Evolutionary conservation across 768 basidiomycete genomes (phyloP), one percentile per base, ranked within the genome.

Genomic region (Leucogyrophana mollusca): DNA sequence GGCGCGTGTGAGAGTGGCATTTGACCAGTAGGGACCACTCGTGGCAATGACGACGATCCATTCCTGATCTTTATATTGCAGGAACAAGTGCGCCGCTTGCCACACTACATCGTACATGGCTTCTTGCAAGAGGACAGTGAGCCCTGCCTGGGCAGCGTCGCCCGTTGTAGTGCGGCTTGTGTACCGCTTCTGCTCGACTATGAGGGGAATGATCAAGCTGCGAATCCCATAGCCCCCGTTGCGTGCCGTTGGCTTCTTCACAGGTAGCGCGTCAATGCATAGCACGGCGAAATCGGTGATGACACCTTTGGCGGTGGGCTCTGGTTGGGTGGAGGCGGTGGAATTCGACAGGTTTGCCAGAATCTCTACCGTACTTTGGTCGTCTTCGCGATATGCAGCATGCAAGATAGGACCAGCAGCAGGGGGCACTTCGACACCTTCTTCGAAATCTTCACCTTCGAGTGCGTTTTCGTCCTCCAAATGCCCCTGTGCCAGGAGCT

Each of bases 31-130:
- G 1, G 25, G 46, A 24, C 46, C 46, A 17, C 14, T 5, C 3
- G 46, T 38, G 1, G 39, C 46, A 13, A 47, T 40, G 13, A 6
- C 46, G 25, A 40, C 13, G 14, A 47, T 21, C 5, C 38, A 41
- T 40, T 47, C 9, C 20, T n/a, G 6, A 10, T 33, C 21, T 23
- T 14, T 2, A 32, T 40, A 7, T 11, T 30, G 14, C n/a, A 46
- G 4, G 23, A 40, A 46, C 13, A 46, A 2, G 14, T 34, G 22
- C 13, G 27, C 38, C 8, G 45, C 45, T 33, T 46, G 38, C 2
- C 1, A 2, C 1, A 20, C 3, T 16, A 46, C 9, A 2, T 46
- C 36, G 8, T 2, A 0, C 4, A 9, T 27, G 16, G 38, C 45
- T 10, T 22, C 34, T 2, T 4, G 0, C 9, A 45, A 11, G 13